A percentile compares a stretch with the other conserved stretches of the same genome.
Conservation (phyloP, 306 rosid species). For the Rosa lucieae region DNA sequence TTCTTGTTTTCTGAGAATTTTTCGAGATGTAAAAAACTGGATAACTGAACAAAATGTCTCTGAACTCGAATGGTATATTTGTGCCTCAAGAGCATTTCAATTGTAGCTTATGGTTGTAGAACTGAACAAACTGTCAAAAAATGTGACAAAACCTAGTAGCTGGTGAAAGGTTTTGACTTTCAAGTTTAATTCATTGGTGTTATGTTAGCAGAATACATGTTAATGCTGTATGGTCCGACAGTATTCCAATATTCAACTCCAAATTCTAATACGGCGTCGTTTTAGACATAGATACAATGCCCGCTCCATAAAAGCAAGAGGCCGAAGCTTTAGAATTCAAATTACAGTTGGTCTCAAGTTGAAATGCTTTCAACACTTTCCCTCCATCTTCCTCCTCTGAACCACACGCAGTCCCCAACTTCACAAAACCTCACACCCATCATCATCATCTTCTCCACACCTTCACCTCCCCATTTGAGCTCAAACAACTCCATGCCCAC, state of each 20-base stretch:
- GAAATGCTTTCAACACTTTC: constrained; percentile 27
- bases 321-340: not conserved
- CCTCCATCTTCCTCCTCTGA: constrained; percentile 12
- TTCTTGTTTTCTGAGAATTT: not conserved
- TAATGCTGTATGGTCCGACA: not conserved
- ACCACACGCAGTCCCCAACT: not conserved
- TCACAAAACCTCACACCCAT: constrained; percentile 15
- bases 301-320: not conserved
- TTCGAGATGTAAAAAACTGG: constrained; percentile 2
- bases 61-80: not conserved
- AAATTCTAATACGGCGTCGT: not conserved
- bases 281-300: not conserved
- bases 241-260: too few relatives aligned
- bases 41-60: not conserved
- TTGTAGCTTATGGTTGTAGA: not conserved
- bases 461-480: constrained; percentile 54
- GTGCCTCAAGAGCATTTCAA: not conserved
- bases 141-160: not conserved
- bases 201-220: too few relatives aligned
- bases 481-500: constrained; percentile 58
- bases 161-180: not conserved
- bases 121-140: not conserved
- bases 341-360: not conserved
- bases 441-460: constrained; percentile 43
- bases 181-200: not conserved